Base-by-base conservation (phyloP, 192 early-diverging fungal genomes). In the Gamsiella multidivaricata region DNA sequence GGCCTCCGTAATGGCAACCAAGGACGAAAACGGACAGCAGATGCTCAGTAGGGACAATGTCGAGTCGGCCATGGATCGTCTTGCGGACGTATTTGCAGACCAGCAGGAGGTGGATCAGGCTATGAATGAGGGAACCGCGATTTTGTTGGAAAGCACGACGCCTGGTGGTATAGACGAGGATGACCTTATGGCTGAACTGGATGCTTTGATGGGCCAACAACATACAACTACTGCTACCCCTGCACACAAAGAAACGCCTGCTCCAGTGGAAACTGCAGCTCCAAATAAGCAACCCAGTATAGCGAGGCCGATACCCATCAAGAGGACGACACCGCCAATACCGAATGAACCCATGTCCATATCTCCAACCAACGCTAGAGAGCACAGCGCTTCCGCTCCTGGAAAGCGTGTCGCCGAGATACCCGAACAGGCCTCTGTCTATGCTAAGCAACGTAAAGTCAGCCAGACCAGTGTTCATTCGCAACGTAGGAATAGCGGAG, bases 41-140 rank as follows among this genome's bases (percentile, higher is more conserved):
- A 73, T 83, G 8, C 64, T 92, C 0, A 85, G 76, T 11, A 49
- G 63, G 20, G 83, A 89, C 20, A 61, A 65, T 0, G 86, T 92
- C 8, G 86, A 89, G n/a, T 61, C 70, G 20, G 84, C 87, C 20
- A 89, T 91, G 86, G 88, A 88, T 47, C 84, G 71, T 18, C 50
- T 92, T 22, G 79, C 84, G 26, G 90, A 91, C 20, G 69, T 79
- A 0, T 79, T 91, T 39, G 85, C 86, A 20, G 88, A 88, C 58
- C 89, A 91, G 29, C 56, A 80, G 23, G 87, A 91, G 58, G 84
- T 90, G 23, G 90, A 92, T 15, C 62, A 85, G 26, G 88, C 88
- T 0, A 81, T 92, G 54, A 72, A 57, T 17, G 36, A 49, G 5
- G 81, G 83, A 10, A 69, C 79, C n/a, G 61, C 73, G 0, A 42